Evolutionary conservation across 306 rosid genomes (phyloP), one percentile per base, ranked within the genome.

Genomic region (Hylodesmum podocarpum): DNA sequence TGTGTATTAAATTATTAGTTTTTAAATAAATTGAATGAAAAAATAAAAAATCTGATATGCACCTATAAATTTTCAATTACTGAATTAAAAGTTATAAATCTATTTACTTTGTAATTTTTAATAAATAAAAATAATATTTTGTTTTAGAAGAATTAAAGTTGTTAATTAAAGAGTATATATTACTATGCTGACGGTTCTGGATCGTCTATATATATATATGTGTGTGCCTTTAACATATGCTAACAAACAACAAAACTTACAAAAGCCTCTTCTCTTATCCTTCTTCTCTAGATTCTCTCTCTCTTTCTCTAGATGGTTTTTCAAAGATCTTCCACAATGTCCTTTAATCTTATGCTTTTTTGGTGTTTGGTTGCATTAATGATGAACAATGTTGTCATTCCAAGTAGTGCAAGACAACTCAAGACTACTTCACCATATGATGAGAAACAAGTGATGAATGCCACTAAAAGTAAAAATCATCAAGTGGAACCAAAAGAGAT

Each of bases 281-380:
- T 1, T 10, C 67, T 12, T 6, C 37, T 72, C 43, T n/a, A 31
- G 3, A 3, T 6, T 54, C 6, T 21, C 37, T 40, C 39, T 2
- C 31, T 21, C 37, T 40, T 28, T 2, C 31, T n/a, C 54, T 13
- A 7, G 8, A 31, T 27, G 77, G 54, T n/a, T 50, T 39, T 28
- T 14, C 69, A 22, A 9, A 66, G 16, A 21, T 40, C 66, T 15
- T n/a, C 50, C 53, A 9, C 10, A 63, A 47, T 73, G 76, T 3
- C 31, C 50, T 44, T 66, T 15, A 59, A 16, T 58, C 59, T 37
- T 1, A 25, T 75, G 77, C 31, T 81, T 47, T 1, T 81, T 37
- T 43, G 58, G 2, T 81, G 80, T 59, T 75, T 75, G 67, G 41
- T 49, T 59, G 75, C 47, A 28, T n/a, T n/a, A n/a, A 18, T 77